Base-by-base conservation (phyloP, 495 filamentous ascomycete species). In the Xylaria scruposa region DNA sequence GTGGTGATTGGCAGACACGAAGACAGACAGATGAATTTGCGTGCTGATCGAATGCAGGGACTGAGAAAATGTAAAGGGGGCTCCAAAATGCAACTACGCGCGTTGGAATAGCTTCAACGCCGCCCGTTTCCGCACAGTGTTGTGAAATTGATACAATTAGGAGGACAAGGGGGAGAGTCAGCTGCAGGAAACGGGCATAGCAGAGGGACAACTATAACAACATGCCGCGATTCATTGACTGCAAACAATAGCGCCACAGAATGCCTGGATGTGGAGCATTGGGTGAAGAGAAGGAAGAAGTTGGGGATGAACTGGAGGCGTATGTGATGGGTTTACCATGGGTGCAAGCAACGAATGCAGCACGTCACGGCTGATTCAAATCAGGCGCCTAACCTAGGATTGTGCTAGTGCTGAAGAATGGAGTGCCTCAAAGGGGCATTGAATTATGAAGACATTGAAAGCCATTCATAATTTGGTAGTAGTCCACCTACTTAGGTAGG, bases 141-240 rank as follows among this genome's bases (percentile, higher is more conserved):
- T 60, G 31, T 31, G 61, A 17, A 38, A 56, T 54, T 56, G 47
- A 24, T 17, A 47, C 9, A 38, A 40, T 61, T 42, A 33, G 36
- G 19, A 40, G n/a, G 36, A 61, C 64, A 67, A 67, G 31, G 47
- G 7, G 13, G 17, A 21, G 46, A 44, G 46, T 12, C 26, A 53
- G 31, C 19, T 24, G 63, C 19, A 67, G 46, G 29, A 33, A 67
- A 54, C n/a, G n/a, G 29, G n/a, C 47, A 38, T 67, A 33, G 40
- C 33, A 47, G n/a, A 49, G 47, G 17, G 19, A 24, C 46, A 31
- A 26, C 12, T 17, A 40, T 13, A 29, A 8, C 21, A 49, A 40
- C 65, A 44, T 6, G 47, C 21, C 17, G 44, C 12, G 33, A 44
- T 21, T 47, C 42, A 40, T 29, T 2, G 2, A 44, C 38, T 53